Conservation (phyloP, 352 stramenopile species). For the Phytophthora meadii region DNA sequence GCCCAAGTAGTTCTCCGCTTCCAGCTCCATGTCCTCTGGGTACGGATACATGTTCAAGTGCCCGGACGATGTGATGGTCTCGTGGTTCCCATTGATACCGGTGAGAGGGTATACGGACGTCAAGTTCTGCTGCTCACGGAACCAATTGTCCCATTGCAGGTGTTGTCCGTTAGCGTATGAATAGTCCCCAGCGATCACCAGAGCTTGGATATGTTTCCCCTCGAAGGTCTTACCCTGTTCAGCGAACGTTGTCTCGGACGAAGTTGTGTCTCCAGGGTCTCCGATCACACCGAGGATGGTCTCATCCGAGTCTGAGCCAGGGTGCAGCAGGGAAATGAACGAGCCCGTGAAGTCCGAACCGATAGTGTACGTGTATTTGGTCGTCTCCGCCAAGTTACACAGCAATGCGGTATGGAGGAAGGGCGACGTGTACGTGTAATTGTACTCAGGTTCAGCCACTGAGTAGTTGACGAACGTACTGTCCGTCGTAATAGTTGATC, state of each 20-base stretch:
- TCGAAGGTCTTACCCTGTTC: constrained; percentile 46
- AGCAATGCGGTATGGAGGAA: constrained; percentile 59
- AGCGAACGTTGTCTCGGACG: constrained; percentile 41
- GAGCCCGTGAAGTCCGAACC: constrained; percentile 43
- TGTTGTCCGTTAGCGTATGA: constrained; percentile 75
- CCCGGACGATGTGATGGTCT: constrained; percentile 49
- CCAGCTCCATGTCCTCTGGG: constrained; percentile 37
- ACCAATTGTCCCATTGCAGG: constrained; percentile 77
- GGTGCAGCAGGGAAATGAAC: constrained; percentile 40
- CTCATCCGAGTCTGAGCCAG: constrained; percentile 42
- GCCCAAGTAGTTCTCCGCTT: constrained; percentile 46
- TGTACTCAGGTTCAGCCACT: constrained; percentile 47
- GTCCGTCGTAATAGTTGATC: constrained; percentile 24
- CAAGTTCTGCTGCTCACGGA: constrained; percentile 56
- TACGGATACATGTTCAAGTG: constrained; percentile 58
- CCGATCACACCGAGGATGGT: constrained; percentile 53
- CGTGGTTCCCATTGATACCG: constrained; percentile 74
- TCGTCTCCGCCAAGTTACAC: constrained; percentile 45
- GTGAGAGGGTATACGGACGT: constrained; percentile 52
- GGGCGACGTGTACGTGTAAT: constrained; percentile 60
- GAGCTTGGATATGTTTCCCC: constrained; percentile 44
- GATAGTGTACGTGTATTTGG: constrained; percentile 60
- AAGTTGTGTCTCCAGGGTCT: constrained; percentile 49
- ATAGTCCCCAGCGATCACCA: constrained; percentile 69
- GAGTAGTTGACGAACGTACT: constrained; percentile 47